These are phyloP conservation scores for Delonix regia DNA, from an alignment of 306 rosid genomes.

Conservation along the genomic window DNA sequence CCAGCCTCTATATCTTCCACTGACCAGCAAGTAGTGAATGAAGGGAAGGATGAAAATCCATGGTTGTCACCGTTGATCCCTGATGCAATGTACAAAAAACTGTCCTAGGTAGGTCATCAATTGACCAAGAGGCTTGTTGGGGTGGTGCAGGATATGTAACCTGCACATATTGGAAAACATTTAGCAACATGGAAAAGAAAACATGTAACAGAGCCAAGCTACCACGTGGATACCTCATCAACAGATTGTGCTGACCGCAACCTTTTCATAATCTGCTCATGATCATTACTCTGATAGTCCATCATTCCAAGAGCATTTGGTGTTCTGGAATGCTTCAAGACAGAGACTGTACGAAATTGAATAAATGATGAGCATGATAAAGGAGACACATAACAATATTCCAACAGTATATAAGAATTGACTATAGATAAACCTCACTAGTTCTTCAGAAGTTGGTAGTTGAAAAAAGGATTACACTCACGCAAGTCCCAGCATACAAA, in stretches of 20 bases:
- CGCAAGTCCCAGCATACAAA: background rate
- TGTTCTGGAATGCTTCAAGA: conserved; percentile 59
- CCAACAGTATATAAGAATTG: too few relatives aligned
- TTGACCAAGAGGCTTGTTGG: conserved; percentile 42
- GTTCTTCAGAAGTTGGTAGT: too few relatives aligned
- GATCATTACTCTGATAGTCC: conserved; percentile 51
- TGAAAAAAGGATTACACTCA: background rate
- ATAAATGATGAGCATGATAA: conserved; percentile 21
- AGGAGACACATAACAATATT: background rate
- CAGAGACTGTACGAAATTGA: conserved; percentile 46
- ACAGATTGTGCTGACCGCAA: conserved; percentile 53
- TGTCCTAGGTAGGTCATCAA: conserved; percentile 52
- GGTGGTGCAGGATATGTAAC: conserved; percentile 42
- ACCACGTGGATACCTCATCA: conserved; percentile 54
- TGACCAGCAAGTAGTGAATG: conserved; percentile 63
- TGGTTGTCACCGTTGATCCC: conserved; percentile 48
- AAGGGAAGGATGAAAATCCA: conserved; percentile 65
- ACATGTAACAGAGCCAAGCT: background rate
- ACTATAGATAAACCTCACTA: too few relatives aligned
- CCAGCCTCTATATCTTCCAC: conserved; percentile 13
- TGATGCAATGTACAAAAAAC: conserved; percentile 51
- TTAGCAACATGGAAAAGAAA: conserved; percentile 30
- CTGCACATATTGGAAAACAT: conserved; percentile 39
- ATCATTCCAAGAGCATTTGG: conserved; percentile 54
- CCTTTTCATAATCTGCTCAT: conserved; percentile 56